Conservation (phyloP, 2,329 filamentous ascomycete species). For the Trichoderma koningiopsis region DNA sequence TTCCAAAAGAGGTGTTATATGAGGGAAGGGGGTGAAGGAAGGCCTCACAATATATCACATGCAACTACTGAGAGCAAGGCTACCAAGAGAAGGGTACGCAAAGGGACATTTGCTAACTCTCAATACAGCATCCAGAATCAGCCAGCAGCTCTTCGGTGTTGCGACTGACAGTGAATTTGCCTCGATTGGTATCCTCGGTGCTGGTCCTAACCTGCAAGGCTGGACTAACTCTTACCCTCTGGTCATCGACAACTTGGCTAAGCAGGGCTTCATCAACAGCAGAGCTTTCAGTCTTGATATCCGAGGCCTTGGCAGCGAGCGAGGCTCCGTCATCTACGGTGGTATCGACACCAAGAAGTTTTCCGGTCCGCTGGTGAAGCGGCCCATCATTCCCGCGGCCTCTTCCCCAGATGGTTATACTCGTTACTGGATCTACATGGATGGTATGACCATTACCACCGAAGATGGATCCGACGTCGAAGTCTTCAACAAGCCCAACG, state of each 20-base stretch:
- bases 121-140: conserved; percentile 35
- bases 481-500: conserved; percentile 46
- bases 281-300: conserved; percentile 42
- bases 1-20: too few species aligned
- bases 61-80: not conserved
- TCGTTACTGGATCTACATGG: conserved; percentile 48
- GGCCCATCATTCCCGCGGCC: conserved; percentile 55
- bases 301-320: conserved; percentile 36
- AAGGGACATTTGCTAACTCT: not conserved
- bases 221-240: conserved; percentile 41
- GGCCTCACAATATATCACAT: not conserved
- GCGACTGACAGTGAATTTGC: conserved; percentile 38
- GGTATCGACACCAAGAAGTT: conserved; percentile 61
- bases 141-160: conserved; percentile 43
- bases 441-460: conserved; percentile 41
- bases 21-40: not conserved
- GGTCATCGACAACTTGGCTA: conserved; percentile 40
- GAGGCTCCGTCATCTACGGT: conserved; percentile 52
- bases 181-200: conserved; percentile 41
- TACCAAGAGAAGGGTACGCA: not conserved
- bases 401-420: conserved; percentile 40
- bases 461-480: conserved; percentile 43
- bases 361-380: conserved; percentile 54
- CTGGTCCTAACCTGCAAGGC: conserved; percentile 38
- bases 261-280: conserved; percentile 42